These are phyloP conservation scores for Filobasidium wieringae DNA, from an alignment of 768 basidiomycete genomes.

Conservation along the genomic window DNA sequence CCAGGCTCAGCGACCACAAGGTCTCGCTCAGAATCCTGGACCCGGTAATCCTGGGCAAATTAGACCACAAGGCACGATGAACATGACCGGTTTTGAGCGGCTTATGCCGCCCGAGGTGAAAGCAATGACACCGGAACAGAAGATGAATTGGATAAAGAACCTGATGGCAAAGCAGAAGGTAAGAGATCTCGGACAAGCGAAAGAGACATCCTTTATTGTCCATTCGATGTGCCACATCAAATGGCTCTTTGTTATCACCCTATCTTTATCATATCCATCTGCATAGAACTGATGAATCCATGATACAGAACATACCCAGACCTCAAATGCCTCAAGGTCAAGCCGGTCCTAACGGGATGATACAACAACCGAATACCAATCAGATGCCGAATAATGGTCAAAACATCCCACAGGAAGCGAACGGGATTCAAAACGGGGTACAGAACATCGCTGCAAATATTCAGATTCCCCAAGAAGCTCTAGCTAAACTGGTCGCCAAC, in stretches of 20 bases:
- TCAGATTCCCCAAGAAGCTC: neutral
- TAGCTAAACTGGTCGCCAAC: neutral
- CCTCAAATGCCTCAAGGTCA: slow-evolving; percentile 2
- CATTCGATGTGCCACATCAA: neutral
- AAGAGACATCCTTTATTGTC: neutral
- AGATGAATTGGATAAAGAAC: slow-evolving; percentile 6
- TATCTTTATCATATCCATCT: neutral
- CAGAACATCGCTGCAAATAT: neutral
- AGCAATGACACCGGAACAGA: neutral
- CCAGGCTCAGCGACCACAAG: neutral
- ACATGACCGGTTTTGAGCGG: neutral
- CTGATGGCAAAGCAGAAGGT: neutral
- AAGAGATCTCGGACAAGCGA: too few species aligned
- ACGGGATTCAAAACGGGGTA: neutral
- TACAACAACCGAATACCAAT: neutral
- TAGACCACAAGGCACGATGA: neutral
- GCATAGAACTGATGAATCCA: neutral
- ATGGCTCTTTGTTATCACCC: neutral
- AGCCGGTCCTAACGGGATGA: neutral
- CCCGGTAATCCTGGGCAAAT: neutral
- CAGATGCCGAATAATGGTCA: neutral
- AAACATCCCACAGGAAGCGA: neutral
- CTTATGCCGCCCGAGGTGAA: slow-evolving; percentile 6
- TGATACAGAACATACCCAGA: neutral
- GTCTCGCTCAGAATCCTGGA: neutral